Conservation (phyloP, 306 rosid genomes). For the Lablab purpureus region DNA sequence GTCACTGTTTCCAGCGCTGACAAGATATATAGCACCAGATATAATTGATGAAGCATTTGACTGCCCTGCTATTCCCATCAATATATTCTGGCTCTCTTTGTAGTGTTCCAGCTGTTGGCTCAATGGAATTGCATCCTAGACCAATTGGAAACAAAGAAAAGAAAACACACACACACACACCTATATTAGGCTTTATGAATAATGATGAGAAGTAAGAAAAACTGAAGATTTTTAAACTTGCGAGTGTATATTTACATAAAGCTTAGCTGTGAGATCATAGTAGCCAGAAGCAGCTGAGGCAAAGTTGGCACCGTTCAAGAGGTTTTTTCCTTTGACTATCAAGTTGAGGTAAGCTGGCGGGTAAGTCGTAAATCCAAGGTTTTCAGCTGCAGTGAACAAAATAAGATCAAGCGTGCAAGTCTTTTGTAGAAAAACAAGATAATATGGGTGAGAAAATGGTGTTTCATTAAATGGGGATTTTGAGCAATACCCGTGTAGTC, state of each 20-base stretch:
- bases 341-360: conserved; percentile 61
- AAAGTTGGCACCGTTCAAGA: conserved; percentile 59
- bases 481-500: conserved; percentile 67
- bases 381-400: conserved; percentile 54
- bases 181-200: background rate
- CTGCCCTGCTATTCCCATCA: conserved; percentile 56
- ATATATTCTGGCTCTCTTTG: conserved; percentile 65
- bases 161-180: background rate
- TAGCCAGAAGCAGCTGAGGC: conserved; percentile 89
- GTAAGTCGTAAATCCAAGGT: conserved; percentile 58
- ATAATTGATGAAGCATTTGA: conserved; percentile 65
- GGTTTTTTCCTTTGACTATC: conserved; percentile 46
- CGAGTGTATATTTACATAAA: conserved; percentile 62
- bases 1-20: conserved; percentile 83
- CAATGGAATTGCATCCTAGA: conserved; percentile 69
- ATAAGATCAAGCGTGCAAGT: conserved; percentile 31
- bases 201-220: background rate
- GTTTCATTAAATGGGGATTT: background rate
- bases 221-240: background rate
- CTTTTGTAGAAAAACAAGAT: conserved; percentile 22
- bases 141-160: conserved; percentile 19
- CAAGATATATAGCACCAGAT: conserved; percentile 64
- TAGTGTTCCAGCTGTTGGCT: conserved; percentile 65
- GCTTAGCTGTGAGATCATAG: conserved; percentile 62
- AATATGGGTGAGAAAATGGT: background rate